These are phyloP conservation scores for Neurospora sp. DNA, from an alignment of 495 filamentous ascomycete species.

Conservation along the genomic window DNA sequence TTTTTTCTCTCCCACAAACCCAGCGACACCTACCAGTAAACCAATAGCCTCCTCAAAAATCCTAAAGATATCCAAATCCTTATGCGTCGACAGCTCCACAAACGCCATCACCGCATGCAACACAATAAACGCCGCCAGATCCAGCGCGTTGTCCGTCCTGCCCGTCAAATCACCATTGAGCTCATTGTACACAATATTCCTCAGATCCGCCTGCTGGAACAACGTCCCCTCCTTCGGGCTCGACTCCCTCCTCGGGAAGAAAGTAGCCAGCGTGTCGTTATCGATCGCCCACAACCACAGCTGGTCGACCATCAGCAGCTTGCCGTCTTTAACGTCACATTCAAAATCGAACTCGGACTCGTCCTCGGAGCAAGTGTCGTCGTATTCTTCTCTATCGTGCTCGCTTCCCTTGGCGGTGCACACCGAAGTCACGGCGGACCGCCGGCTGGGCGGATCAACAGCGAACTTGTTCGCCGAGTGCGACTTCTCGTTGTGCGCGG, in stretches of 20 bases:
- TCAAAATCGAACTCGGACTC: constrained; percentile 20
- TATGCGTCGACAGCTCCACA: constrained; percentile 46
- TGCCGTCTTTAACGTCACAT: constrained; percentile 42
- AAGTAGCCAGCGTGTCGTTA: constrained; percentile 45
- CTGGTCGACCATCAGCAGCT: constrained; percentile 62
- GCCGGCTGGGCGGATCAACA: not conserved
- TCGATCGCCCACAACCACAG: constrained; percentile 61
- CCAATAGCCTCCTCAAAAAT: constrained; percentile 61
- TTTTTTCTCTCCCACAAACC: no score
- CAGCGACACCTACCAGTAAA: no score
- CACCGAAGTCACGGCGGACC: not conserved
- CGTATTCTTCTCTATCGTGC: not conserved
- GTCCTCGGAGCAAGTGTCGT: constrained; percentile 1
- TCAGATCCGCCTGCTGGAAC: constrained; percentile 52
- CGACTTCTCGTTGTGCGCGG: not conserved
- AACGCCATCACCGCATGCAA: constrained; percentile 55
- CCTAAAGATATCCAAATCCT: constrained; percentile 53
- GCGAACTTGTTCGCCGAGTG: not conserved
- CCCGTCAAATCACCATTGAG: constrained; percentile 57
- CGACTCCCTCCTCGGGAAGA: constrained; percentile 45
- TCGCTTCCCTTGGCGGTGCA: not conserved
- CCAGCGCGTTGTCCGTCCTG: constrained; percentile 51
- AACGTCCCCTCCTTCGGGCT: constrained; percentile 42
- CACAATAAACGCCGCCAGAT: constrained; percentile 52
- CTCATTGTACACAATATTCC: constrained; percentile 57